Evolutionary conservation across 176 grass and related monocot genomes (phyloP), one percentile per base, ranked within the genome.

Genomic region (Ampelocalamus luodianensis): DNA sequence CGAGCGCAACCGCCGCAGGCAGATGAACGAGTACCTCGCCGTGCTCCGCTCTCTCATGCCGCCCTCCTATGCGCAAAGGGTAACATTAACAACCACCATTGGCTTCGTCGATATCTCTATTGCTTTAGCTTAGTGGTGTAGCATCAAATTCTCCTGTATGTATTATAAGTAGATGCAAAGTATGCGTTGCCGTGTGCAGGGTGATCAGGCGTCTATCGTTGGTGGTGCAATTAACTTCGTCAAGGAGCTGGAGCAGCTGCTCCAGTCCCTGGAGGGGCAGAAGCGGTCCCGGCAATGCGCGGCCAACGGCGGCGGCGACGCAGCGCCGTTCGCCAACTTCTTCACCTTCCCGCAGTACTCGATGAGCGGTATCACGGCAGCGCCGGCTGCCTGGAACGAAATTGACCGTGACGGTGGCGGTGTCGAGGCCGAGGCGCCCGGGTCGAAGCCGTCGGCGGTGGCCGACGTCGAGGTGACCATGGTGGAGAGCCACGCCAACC

Each of bases 1-100:
- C n/a, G 97, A 99, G 91, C 93, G 97, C 83, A 99, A 99, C 84
- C 97, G 97, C 56, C 97, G 97, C 17, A 85, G 86, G 29, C 92
- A 94, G 88, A 99, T 99, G 97, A 99, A 96, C 82, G 97, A 99
- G 77, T 99, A 99, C 90, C 92, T 99, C 34, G 83, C 93, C 58
- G 78, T 65, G 44, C 89, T 99, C 83, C 93, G 97, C 15, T 88
- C 90, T 5, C 93, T 99, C 70, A 96, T 99, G 97, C 92, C 93
- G 12, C 49, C 83, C 3, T 86, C 90, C 50, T 99, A 99, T 50
- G 69, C 85, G 13, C 96, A 92, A 79, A 92, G 91, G 90, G 96
- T 98, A 86, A 85, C 16, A 36, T 59, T 27, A 45, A 3, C 77
- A n/a, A 48, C 60, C 77, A 34, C 34, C 82, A 55, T 27, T 51